phyloP scores from a whole-genome alignment of 805 yeast genomes.

The Saturnispora sekii region DNA sequence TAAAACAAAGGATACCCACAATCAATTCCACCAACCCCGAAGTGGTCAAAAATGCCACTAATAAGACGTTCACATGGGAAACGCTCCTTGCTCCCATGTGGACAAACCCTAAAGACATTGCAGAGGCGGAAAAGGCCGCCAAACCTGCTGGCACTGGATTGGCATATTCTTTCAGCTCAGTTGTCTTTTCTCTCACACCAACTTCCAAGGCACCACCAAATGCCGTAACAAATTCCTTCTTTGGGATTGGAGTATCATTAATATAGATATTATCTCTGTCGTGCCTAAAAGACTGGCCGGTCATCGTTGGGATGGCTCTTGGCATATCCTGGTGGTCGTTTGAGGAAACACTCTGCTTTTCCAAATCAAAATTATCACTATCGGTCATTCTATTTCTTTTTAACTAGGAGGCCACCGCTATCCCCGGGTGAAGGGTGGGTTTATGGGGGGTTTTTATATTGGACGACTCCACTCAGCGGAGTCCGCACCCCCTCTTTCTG shows the following conservation, averaged over 20 bases:
- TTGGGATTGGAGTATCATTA: conserved; percentile 34
- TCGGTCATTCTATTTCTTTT: conserved; percentile 2
- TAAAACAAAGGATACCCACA: conserved; percentile 43
- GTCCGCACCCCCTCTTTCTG: not conserved
- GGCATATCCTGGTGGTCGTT: conserved; percentile 4
- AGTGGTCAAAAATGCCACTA: conserved; percentile 38
- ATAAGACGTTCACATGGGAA: conserved; percentile 31
- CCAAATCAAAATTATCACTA: conserved; percentile 21
- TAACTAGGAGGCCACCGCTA: not conserved
- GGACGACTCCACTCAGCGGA: not conserved
- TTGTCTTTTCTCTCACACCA: conserved; percentile 27
- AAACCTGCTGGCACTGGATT: conserved; percentile 50
- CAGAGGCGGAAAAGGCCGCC: conserved; percentile 37
- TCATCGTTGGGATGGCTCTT: conserved; percentile 5
- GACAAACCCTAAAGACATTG: conserved; percentile 38
- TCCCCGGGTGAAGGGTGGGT: too few relatives aligned
- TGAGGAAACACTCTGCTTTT: conserved; percentile 14
- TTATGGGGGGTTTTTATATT: too few relatives aligned
- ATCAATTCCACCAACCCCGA: conserved; percentile 42
- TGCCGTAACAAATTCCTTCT: conserved; percentile 50
- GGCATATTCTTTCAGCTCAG: conserved; percentile 23
- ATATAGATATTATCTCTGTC: conserved; percentile 34
- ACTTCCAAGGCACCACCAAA: conserved; percentile 51
- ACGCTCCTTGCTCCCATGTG: conserved; percentile 40
- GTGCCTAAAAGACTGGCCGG: conserved; percentile 26